phyloP scores from a whole-genome alignment of 78 protist species.

The Chrysochromulina tobinii region DNA sequence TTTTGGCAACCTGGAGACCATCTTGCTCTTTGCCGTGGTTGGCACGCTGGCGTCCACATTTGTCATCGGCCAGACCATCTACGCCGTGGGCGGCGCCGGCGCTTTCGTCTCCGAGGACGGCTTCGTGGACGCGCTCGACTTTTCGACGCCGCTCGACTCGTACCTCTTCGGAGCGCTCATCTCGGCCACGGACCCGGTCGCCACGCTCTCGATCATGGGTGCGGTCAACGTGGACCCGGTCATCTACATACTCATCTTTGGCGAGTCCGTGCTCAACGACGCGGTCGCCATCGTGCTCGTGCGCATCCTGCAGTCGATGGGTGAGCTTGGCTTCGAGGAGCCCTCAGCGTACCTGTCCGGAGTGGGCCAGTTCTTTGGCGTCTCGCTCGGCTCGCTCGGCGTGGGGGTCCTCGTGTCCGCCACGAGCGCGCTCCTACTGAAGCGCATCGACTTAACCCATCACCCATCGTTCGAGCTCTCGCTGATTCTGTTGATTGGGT shows the following conservation, averaged over 20 bases:
- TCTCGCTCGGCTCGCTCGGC: neutral
- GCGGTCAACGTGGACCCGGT: slow-evolving; percentile 33
- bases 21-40: slow-evolving; percentile 33
- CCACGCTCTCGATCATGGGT: slow-evolving; percentile 42
- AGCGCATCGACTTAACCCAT: neutral
- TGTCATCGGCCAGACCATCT: slow-evolving; percentile 14
- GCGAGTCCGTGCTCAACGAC: slow-evolving; percentile 59
- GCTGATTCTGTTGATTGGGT: neutral
- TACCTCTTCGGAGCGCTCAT: slow-evolving; percentile 25
- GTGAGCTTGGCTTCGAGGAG: neutral
- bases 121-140: neutral
- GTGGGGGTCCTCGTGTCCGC: neutral
- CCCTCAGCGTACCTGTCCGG: neutral
- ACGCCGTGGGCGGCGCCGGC: neutral
- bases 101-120: too few relatives aligned
- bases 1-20: neutral
- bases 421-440: neutral
- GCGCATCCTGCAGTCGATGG: neutral
- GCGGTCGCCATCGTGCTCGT: slow-evolving; percentile 45
- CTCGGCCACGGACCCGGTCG: slow-evolving; percentile 51
- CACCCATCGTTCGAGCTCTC: neutral
- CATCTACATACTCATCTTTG: slow-evolving; percentile 46
- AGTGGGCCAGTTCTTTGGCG: neutral
- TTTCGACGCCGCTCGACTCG: neutral
- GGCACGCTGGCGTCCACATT: slow-evolving; percentile 34